phyloP scores from a whole-genome alignment of 495 filamentous ascomycete species.

The Hypoxylon trugodes region DNA sequence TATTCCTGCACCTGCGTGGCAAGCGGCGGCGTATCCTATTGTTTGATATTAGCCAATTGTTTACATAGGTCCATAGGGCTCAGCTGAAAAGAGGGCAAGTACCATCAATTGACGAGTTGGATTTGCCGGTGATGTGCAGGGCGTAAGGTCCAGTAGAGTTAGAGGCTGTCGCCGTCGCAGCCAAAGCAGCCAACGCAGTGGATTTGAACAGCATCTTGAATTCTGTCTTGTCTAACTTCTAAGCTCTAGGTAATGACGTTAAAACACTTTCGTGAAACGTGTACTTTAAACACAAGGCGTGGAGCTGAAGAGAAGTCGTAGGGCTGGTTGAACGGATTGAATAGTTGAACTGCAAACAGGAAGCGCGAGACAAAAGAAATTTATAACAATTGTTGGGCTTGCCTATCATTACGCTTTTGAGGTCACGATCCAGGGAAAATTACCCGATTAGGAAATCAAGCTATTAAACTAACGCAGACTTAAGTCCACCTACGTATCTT shows the following conservation, averaged over 20 bases:
- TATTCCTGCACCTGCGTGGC: constrained; percentile 35
- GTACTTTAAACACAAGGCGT: neutral
- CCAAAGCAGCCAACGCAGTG: constrained; percentile 14
- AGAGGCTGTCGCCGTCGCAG: constrained; percentile 14
- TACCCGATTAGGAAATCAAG: constrained; percentile 7
- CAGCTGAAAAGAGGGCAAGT: neutral
- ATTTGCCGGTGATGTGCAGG: constrained; percentile 35
- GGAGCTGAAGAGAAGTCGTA: neutral
- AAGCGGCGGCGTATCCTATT: constrained; percentile 33
- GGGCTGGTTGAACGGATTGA: neutral
- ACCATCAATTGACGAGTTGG: constrained; percentile 32
- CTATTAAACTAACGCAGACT: neutral
- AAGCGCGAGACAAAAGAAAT: constrained; percentile 16
- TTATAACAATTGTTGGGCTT: constrained; percentile 10
- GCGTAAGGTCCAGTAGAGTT: constrained; percentile 37
- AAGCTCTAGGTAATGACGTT: neutral
- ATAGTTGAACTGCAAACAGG: neutral
- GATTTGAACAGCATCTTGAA: constrained; percentile 19
- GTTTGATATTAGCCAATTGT: constrained; percentile 3
- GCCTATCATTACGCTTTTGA: constrained; percentile 20
- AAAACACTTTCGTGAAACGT: neutral
- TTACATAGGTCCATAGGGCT: neutral
- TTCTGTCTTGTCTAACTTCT: neutral
- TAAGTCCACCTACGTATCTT: neutral
- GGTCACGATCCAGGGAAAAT: neutral